These are phyloP conservation scores for Cyberlindnera subsufficiens DNA, from an alignment of 805 yeast species.

Conservation along the genomic window DNA sequence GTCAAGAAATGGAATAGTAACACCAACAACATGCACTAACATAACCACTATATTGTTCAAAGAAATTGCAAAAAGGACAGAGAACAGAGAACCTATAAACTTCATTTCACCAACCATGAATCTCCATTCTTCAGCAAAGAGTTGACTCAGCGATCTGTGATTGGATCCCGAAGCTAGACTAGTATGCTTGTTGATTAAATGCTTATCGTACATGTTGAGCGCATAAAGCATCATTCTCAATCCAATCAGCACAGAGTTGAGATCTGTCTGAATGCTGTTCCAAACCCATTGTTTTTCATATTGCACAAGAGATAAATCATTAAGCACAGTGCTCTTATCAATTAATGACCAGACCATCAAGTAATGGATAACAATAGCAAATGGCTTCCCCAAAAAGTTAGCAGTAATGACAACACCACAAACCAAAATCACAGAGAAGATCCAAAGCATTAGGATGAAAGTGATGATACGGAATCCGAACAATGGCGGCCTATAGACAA, in stretches of 20 bases:
- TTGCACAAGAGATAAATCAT: neutral
- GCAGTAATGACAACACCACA: conserved; percentile 18
- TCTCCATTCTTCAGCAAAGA: too few species aligned
- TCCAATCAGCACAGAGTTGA: conserved; percentile 12
- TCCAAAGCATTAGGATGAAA: conserved; percentile 36
- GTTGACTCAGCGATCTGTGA: too few species aligned
- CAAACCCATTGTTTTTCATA: neutral
- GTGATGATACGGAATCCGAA: conserved; percentile 53
- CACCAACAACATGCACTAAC: too few species aligned
- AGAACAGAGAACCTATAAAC: too few species aligned
- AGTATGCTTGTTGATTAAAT: conserved; percentile 18
- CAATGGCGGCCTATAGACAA: conserved; percentile 84
- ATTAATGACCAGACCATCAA: neutral
- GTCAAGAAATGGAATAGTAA: too few species aligned
- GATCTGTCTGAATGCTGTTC: neutral
- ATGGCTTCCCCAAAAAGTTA: conserved; percentile 24
- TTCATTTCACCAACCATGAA: too few species aligned
- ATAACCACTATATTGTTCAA: too few species aligned
- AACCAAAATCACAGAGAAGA: conserved; percentile 34
- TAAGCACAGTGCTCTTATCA: too few species aligned
- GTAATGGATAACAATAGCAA: neutral
- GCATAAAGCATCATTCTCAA: conserved; percentile 12
- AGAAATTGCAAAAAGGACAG: too few species aligned
- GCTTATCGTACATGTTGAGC: conserved; percentile 13
- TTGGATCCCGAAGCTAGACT: conserved; percentile 1